Evolutionary conservation across 2,329 filamentous ascomycete species (phyloP).

Genomic region (Ramichloridium luteum): DNA sequence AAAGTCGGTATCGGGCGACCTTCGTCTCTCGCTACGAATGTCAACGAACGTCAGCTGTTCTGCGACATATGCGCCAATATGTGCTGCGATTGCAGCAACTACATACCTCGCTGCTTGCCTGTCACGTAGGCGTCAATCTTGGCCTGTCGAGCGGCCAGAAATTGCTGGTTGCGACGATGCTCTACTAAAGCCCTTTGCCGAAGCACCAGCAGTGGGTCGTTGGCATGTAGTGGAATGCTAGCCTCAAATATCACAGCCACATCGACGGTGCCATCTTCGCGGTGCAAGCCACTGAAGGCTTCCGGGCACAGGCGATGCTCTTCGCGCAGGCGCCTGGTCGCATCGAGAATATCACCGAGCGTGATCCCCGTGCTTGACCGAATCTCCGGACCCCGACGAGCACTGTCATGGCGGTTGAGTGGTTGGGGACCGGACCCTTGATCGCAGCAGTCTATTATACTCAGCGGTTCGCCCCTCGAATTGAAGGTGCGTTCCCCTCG

Average conservation of each 20-base stretch:
- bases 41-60: too few species aligned
- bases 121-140: too few species aligned
- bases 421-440: neutral
- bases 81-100: too few species aligned
- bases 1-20: too few species aligned
- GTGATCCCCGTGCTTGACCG: conserved; percentile 7
- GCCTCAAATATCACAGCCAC: conserved; percentile 4
- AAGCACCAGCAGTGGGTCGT: conserved; percentile 4
- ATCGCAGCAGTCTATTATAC: conserved; percentile 3
- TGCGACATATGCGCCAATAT: too few species aligned
- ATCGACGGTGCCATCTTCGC: conserved; percentile 5
- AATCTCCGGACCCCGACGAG: too few species aligned
- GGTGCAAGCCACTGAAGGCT: conserved; percentile 3
- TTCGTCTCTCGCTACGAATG: too few species aligned
- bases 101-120: too few species aligned
- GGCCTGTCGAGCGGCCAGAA: too few species aligned
- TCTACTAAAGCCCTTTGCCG: too few species aligned
- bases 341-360: conserved; percentile 7
- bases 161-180: too few species aligned
- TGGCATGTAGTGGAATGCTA: neutral
- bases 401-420: neutral
- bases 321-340: conserved; percentile 1
- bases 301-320: conserved; percentile 7
- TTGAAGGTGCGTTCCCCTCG: too few species aligned
- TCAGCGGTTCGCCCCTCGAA: neutral